Base-by-base conservation (phyloP, 805 yeast genomes). In the Hanseniaspora nectarophila region DNA sequence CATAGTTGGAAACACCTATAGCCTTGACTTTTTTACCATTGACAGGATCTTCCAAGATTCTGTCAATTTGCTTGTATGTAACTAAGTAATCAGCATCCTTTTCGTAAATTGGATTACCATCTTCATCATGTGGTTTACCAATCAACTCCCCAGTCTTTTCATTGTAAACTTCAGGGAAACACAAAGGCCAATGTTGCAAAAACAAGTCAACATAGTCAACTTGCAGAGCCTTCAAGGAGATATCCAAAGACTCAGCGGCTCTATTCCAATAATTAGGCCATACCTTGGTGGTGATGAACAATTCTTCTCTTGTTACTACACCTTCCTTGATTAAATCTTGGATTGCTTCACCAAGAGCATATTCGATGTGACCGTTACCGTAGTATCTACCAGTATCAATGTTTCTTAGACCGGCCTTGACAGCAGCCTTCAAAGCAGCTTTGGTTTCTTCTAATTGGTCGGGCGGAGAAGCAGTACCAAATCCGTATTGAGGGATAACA, bases 131-230 rank as follows among this genome's bases (percentile, higher is more conserved):
- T 32, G 54, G 54, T n/a, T 20, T 35, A 23, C 45, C 51, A 48
- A 48, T 28, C 0, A 60, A 39, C 1, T 56, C 42, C 5, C 54
- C 54, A 8, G 51, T 51, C 20, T 45, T 32, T 13, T 40, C 32
- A 12, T 51, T 45, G n/a, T 15, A 16, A 15, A 51, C 24, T 15
- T 31, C 16, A 9, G 51, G 48, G 18, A 34, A 52, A 20, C 51
- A 45, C 20, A 45, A 35, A 32, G 51, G 54, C 54, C 54, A 52
- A 66, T 86, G 95, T 60, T 85, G 76, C 57, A 87, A 73, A 60
- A 78, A 75, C 57, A 86, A 69, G 62, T 86, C 95, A 45, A 84
- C 81, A 61, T 86, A 85, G 45, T 82, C 94, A 50, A 84, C 60
- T 0, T 78, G 79, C 55, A 85, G 70, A 55, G 76, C 76, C 55